phyloP scores from a whole-genome alignment of 208 protist species.

The Phytomonas francai region DNA sequence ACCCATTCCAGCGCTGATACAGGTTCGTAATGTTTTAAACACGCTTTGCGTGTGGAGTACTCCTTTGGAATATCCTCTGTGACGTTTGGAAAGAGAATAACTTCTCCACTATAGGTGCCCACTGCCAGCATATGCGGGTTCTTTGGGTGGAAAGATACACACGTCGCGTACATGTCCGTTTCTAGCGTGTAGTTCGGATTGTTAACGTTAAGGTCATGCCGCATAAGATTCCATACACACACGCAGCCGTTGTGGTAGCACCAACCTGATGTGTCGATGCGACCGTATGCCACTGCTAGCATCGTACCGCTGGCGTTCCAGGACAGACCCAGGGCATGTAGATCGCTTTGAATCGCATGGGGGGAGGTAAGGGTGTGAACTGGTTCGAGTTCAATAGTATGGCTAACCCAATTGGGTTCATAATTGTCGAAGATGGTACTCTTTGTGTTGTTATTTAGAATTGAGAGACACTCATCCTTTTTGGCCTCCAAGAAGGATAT shows the following conservation, averaged over 20 bases:
- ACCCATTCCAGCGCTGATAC: conserved; percentile 75
- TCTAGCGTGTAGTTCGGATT: conserved; percentile 72
- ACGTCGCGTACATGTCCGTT: conserved; percentile 69
- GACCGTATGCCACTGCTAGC: conserved; percentile 81
- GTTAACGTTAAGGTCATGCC: conserved; percentile 46
- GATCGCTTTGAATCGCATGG: conserved; percentile 39
- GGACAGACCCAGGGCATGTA: conserved; percentile 63
- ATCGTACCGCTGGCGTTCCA: conserved; percentile 84
- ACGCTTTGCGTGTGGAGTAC: conserved; percentile 25
- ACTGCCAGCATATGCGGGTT: conserved; percentile 66
- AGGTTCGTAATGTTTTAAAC: conserved; percentile 58
- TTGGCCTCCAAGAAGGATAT: conserved; percentile 50
- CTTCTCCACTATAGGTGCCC: conserved; percentile 86
- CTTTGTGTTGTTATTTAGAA: conserved; percentile 62
- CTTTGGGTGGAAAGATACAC: conserved; percentile 82
- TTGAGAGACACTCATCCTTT: conserved; percentile 42
- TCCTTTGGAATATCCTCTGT: conserved; percentile 34
- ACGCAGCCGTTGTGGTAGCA: conserved; percentile 79
- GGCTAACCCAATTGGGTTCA: conserved; percentile 70
- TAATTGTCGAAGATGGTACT: conserved; percentile 79
- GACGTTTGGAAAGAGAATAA: conserved; percentile 61
- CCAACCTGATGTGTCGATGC: conserved; percentile 80
- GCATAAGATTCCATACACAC: conserved; percentile 72
- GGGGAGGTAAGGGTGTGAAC: conserved; percentile 65
- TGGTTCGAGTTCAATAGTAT: conserved; percentile 47